phyloP scores from a whole-genome alignment of 208 protist species.

The Trypanosoma grayi region DNA sequence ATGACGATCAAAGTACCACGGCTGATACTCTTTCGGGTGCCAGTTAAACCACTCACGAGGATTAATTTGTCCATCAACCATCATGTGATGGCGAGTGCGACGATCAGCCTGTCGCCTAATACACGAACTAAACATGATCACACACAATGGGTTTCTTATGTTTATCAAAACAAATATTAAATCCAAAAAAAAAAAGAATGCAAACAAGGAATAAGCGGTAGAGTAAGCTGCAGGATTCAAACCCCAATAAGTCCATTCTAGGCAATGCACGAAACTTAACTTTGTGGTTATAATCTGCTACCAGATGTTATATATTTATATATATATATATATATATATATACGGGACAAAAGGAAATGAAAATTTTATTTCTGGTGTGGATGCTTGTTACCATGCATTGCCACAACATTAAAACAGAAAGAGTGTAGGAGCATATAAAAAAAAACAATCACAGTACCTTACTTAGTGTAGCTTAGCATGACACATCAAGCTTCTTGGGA shows the following conservation, averaged over 20 bases:
- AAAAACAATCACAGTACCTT: neutral
- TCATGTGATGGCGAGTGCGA: slow-evolving; percentile 88
- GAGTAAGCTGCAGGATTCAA: too few relatives aligned
- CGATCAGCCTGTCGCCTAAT: slow-evolving; percentile 67
- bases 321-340: slow-evolving; percentile 13
- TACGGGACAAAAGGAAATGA: neutral
- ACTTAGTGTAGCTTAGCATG: slow-evolving; percentile 17
- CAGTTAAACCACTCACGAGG: slow-evolving; percentile 91
- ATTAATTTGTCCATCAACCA: slow-evolving; percentile 87
- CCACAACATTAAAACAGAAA: slow-evolving; percentile 17
- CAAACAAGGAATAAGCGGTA: neutral
- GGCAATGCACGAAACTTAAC: too few relatives aligned
- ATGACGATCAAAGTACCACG: slow-evolving; percentile 91
- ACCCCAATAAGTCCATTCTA: too few relatives aligned
- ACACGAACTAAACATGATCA: slow-evolving; percentile 29
- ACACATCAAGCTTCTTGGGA: slow-evolving; percentile 94
- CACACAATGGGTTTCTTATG: too few relatives aligned
- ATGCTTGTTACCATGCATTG: slow-evolving; percentile 25
- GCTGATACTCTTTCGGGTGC: slow-evolving; percentile 91
- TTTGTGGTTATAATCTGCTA: too few relatives aligned
- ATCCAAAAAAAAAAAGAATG: slow-evolving; percentile 20
- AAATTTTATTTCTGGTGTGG: neutral
- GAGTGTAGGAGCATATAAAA: neutral
- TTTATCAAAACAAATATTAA: too few relatives aligned
- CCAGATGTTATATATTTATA: too few relatives aligned